phyloP scores from a whole-genome alignment of 1,284 basidiomycete genomes.

The Mycena citricolor region DNA sequence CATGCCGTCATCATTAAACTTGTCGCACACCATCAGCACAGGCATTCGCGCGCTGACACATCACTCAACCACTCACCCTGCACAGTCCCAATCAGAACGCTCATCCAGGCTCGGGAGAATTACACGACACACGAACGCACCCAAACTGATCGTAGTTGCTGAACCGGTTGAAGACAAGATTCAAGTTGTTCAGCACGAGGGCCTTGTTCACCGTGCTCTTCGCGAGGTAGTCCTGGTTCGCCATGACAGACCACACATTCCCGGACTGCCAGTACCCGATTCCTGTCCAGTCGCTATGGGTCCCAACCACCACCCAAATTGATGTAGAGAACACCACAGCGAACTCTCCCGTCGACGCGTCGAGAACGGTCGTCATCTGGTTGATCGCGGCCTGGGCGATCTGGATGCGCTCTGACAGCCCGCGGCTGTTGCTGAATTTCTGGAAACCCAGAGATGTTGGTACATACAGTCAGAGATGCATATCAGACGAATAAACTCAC shows the following conservation, averaged over 20 bases:
- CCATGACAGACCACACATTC: conserved; percentile 47
- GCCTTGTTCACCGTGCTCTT: conserved; percentile 36
- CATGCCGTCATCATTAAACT: conserved; percentile 50
- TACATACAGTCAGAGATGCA: too few species aligned
- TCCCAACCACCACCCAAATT: too few species aligned
- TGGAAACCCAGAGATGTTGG: conserved; percentile 12
- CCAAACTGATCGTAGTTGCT: conserved; percentile 43
- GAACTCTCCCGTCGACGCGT: conserved; percentile 38
- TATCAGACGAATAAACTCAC: conserved; percentile 4
- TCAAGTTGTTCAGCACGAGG: conserved; percentile 40
- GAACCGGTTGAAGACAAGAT: conserved; percentile 38
- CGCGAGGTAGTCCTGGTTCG: conserved; percentile 42
- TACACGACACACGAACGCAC: conserved; percentile 24
- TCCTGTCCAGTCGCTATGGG: conserved; percentile 28
- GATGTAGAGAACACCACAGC: conserved; percentile 31
- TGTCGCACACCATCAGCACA: too few species aligned
- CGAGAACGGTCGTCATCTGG: conserved; percentile 37
- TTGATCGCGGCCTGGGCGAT: conserved; percentile 44
- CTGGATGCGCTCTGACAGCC: conserved; percentile 37
- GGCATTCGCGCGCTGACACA: too few species aligned
- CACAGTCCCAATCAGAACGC: too few species aligned
- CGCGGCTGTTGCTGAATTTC: conserved; percentile 39
- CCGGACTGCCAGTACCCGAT: conserved; percentile 52
- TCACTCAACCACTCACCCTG: too few species aligned
- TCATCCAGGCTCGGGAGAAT: too few species aligned